Conservation (phyloP, 2,329 filamentous ascomycete genomes). For the Calycina herbarum region DNA sequence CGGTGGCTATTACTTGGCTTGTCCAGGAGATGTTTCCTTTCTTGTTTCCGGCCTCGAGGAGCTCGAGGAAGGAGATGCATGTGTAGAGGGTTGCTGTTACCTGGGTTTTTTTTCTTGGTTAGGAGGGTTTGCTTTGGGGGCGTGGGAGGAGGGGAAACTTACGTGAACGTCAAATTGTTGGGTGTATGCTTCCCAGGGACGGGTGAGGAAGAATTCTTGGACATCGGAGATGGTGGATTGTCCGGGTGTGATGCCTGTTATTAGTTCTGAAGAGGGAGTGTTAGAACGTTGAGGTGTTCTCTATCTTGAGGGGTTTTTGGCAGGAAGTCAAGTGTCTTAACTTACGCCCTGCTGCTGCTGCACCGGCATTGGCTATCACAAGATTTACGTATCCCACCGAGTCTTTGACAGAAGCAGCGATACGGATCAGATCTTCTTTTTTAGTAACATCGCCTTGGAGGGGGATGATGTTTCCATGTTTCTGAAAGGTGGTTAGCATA, state of each 20-base stretch:
- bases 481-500: background rate
- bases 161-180: conserved; percentile 61
- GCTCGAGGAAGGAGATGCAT: conserved; percentile 65
- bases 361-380: conserved; percentile 58
- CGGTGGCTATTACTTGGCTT: conserved; percentile 66
- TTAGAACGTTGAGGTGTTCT: background rate
- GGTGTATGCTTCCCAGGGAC: conserved; percentile 62
- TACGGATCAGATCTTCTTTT: conserved; percentile 58
- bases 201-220: conserved; percentile 37
- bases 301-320: too few species aligned
- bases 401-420: conserved; percentile 53
- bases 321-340: too few species aligned
- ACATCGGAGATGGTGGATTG: conserved; percentile 36
- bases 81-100: conserved; percentile 62
- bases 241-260: conserved; percentile 5
- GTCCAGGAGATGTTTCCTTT: conserved; percentile 52
- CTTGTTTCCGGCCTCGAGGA: conserved; percentile 65
- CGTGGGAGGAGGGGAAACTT: conserved; percentile 25
- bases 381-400: conserved; percentile 62
- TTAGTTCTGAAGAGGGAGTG: conserved; percentile 14
- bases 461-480: conserved; percentile 29
- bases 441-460: conserved; percentile 56
- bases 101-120: background rate
- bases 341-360: conserved; percentile 46
- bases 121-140: background rate